Evolutionary conservation across 768 basidiomycete genomes (phyloP).

Genomic region (Suillus weaverae): DNA sequence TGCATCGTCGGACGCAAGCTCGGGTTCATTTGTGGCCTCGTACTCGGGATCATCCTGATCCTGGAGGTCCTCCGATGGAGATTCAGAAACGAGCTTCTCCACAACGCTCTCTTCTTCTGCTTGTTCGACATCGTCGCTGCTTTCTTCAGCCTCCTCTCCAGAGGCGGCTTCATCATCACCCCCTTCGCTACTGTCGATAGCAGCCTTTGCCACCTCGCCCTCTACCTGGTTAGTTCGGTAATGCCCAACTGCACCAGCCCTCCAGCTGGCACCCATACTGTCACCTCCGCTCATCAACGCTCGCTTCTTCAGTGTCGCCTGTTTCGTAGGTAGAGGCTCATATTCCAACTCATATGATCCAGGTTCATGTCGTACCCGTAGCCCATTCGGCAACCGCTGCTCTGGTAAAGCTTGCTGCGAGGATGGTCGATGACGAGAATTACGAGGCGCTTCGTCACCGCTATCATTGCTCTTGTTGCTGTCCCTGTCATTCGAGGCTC

Average conservation of each 20-base stretch:
- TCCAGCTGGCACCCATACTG: not conserved
- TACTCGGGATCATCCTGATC: constrained; percentile 12
- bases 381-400: not conserved
- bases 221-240: not conserved
- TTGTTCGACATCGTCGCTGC: constrained; percentile 1
- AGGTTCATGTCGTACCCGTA: constrained; percentile 14
- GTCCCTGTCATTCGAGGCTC: not conserved
- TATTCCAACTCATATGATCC: constrained; percentile 22
- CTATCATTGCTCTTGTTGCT: not conserved
- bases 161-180: not conserved
- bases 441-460: not conserved
- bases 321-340: constrained; percentile 28
- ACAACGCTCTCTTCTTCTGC: not conserved
- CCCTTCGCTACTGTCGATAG: not conserved
- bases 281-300: not conserved
- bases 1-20: not conserved
- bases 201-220: not conserved
- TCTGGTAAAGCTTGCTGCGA: not conserved
- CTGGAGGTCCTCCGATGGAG: not conserved
- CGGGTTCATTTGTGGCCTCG: constrained; percentile 14
- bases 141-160: not conserved
- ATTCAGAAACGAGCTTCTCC: not conserved
- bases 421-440: not conserved
- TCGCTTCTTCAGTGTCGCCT: constrained; percentile 28
- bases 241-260: not conserved